These are phyloP conservation scores for Parachaetomium inaequale DNA, from an alignment of 495 filamentous ascomycete species.

Conservation along the genomic window DNA sequence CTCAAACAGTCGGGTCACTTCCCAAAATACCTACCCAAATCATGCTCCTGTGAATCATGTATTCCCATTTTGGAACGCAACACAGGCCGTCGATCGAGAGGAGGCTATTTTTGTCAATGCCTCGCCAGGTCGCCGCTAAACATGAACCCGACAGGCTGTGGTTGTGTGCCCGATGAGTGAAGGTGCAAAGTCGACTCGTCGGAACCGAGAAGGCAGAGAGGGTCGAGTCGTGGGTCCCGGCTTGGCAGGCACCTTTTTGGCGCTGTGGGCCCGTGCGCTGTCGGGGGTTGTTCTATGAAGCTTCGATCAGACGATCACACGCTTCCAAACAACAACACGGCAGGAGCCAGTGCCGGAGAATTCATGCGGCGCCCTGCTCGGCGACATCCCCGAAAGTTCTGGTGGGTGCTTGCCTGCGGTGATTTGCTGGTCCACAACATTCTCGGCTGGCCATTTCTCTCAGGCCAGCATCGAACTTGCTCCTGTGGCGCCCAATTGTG, in stretches of 20 bases:
- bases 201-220: background rate
- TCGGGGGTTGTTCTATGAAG: constrained; percentile 28
- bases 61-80: too few relatives aligned
- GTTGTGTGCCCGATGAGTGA: too few relatives aligned
- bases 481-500: background rate
- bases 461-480: background rate
- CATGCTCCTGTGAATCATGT: too few relatives aligned
- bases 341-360: background rate
- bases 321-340: constrained; percentile 8
- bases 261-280: constrained; percentile 19
- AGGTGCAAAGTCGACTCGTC: too few relatives aligned
- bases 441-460: background rate
- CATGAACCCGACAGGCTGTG: too few relatives aligned
- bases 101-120: too few relatives aligned
- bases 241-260: background rate
- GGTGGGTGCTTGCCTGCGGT: background rate
- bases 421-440: background rate
- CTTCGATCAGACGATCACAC: constrained; percentile 34
- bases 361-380: constrained; percentile 4
- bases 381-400: constrained; percentile 6
- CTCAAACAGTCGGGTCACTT: too few relatives aligned
- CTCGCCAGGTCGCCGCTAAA: too few relatives aligned
- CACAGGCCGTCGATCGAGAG: background rate
- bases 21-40: too few relatives aligned
- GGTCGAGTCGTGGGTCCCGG: background rate